Evolutionary conservation across 768 basidiomycete species (phyloP), one percentile per base, ranked within the genome.

Genomic region (Naematelia encephala): DNA sequence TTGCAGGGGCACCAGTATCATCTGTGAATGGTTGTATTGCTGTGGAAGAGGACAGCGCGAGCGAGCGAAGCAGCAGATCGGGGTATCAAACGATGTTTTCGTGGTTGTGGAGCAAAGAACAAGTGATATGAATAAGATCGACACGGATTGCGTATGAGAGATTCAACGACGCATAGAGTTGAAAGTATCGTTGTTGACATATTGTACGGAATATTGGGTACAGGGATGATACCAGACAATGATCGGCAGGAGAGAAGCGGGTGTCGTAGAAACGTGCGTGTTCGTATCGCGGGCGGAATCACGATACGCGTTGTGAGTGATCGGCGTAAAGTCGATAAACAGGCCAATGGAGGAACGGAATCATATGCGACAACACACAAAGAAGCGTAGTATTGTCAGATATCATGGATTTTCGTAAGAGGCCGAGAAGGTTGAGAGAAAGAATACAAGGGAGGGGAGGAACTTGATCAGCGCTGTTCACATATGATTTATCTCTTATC

Each of bases 1-100:
- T 63, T 5, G 76, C 72, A 26, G 74, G 75, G 21, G 64, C 66
- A 30, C 70, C 70, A 25, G 57, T 57, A 54, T 74, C 74, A 54
- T 74, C 72, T 30, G 70, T 72, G 54, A 67, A 69, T 5, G 57
- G 56, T 42, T 66, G 60, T 27, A 66, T 51, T 28, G 57, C 67
- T 69, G 52, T 16, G 29, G 21, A 26, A 44, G 34, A 21, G 3
- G 28, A 28, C 19, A 56, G 47, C 57, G 51, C 49, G 56, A 52
- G 46, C n/a, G n/a, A n/a, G n/a, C n/a, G n/a, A n/a, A n/a, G n/a
- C n/a, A n/a, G n/a, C n/a, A n/a, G n/a, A n/a, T n/a, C n/a, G n/a
- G n/a, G n/a, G n/a, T n/a, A n/a, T n/a, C n/a, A n/a, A n/a, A n/a
- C n/a, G n/a, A n/a, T n/a, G n/a, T n/a, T n/a, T n/a, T n/a, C n/a